Percentiles rank a stretch among this genome's conserved stretches.
phyloP scores from a whole-genome alignment of 805 yeast species.

The Pichia pseudocactophila region DNA sequence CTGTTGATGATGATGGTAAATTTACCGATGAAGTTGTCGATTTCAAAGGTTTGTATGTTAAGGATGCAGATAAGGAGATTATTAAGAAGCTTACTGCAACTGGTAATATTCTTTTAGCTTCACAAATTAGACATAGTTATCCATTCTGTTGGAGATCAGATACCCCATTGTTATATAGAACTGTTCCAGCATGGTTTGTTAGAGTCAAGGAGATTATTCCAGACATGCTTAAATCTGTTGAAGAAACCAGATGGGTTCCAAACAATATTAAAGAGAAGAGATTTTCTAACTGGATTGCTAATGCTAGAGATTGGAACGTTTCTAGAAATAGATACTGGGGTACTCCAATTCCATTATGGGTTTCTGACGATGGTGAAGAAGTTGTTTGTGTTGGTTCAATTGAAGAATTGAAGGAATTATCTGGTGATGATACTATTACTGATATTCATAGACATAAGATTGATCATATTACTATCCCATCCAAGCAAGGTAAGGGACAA shows the following conservation, averaged over 20 bases:
- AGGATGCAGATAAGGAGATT: constrained; percentile 90
- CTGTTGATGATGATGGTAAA: constrained; percentile 87
- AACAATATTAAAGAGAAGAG: constrained; percentile 82
- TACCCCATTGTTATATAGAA: constrained; percentile 90
- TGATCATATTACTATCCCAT: constrained; percentile 89
- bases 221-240: constrained; percentile 78
- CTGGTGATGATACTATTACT: constrained; percentile 72
- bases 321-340: constrained; percentile 99
- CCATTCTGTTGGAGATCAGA: constrained; percentile 99
- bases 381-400: constrained; percentile 89
- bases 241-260: constrained; percentile 93
- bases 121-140: constrained; percentile 90
- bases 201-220: constrained; percentile 83
- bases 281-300: constrained; percentile 95
- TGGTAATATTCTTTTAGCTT: constrained; percentile 65
- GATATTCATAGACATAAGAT: constrained; percentile 93
- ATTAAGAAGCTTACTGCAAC: constrained; percentile 72
- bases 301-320: constrained; percentile 98
- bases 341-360: constrained; percentile 98
- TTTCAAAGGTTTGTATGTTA: constrained; percentile 78
- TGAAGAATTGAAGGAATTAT: constrained; percentile 72
- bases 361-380: constrained; percentile 85
- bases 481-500: constrained; percentile 77
- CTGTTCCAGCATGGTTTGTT: constrained; percentile 98
- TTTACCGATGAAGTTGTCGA: constrained; percentile 70